Percentiles rank a stretch among this genome's conserved stretches.
Conservation (phyloP, 345 rosid genomes). For the Populus alba region DNA sequence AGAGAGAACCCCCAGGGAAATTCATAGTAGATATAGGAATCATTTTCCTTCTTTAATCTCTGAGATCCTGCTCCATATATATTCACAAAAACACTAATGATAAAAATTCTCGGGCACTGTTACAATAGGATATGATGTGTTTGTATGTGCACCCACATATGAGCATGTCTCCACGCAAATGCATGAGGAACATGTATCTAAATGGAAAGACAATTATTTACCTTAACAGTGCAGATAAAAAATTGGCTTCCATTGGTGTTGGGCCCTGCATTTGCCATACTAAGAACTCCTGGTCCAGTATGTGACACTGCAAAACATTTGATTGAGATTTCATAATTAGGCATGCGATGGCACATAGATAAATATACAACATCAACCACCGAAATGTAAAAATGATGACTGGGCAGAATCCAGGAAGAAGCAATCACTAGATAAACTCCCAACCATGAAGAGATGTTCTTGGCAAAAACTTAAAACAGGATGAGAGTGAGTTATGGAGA, state of each 20-base stretch:
- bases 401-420: not conserved
- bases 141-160: not conserved
- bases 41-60: not conserved
- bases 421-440: not conserved
- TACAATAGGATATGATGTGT: not conserved
- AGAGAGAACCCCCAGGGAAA: not conserved
- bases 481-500: not conserved
- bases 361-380: not conserved
- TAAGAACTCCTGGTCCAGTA: slow-evolving; percentile 84
- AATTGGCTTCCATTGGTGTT: slow-evolving; percentile 98
- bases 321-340: slow-evolving; percentile 7
- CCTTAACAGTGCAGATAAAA: slow-evolving; percentile 97
- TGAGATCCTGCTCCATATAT: not conserved
- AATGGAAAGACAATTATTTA: slow-evolving; percentile 26
- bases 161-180: not conserved
- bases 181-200: not conserved
- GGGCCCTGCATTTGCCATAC: slow-evolving; percentile 99
- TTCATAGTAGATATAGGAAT: not conserved
- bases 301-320: slow-evolving; percentile 70
- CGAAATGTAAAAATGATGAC: not conserved
- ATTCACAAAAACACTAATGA: not conserved
- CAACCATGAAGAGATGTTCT: not conserved
- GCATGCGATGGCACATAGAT: not conserved
- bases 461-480: not conserved
- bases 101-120: not conserved